phyloP scores from a whole-genome alignment of 2,329 filamentous ascomycete genomes.

The Plectosphaerella plurivora region DNA sequence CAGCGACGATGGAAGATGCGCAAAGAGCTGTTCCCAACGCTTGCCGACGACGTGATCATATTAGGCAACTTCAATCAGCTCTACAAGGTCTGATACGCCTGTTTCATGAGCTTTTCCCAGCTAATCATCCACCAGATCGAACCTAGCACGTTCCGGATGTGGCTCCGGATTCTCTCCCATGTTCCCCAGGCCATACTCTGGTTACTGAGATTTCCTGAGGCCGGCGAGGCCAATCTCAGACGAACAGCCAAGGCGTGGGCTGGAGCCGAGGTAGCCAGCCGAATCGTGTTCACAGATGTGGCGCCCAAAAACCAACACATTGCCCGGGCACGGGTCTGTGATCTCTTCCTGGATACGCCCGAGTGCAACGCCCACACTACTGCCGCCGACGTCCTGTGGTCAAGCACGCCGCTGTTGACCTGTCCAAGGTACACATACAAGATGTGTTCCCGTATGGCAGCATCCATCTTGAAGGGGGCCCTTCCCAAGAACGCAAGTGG shows the following conservation, averaged over 20 bases:
- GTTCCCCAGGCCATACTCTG: constrained; percentile 88
- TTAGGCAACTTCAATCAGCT: constrained; percentile 98
- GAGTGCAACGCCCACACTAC: constrained; percentile 99
- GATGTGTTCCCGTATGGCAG: constrained; percentile 98
- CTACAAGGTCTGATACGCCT: constrained; percentile 70
- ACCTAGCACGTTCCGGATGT: constrained; percentile 90
- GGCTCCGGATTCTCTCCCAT: constrained; percentile 83
- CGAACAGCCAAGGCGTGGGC: constrained; percentile 81
- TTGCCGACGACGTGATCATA: constrained; percentile 82
- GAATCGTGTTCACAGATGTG: constrained; percentile 93
- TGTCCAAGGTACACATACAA: constrained; percentile 92
- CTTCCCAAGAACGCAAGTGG: constrained; percentile 71
- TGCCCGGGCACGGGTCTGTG: constrained; percentile 82
- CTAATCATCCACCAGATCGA: constrained; percentile 66
- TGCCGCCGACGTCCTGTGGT: constrained; percentile 94
- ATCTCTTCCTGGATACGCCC: constrained; percentile 93
- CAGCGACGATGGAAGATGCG: constrained; percentile 84
- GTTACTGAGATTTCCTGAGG: constrained; percentile 93
- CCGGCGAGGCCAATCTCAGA: constrained; percentile 81
- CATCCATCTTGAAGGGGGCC: constrained; percentile 87
- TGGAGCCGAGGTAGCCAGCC: constrained; percentile 74
- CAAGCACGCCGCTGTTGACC: constrained; percentile 87
- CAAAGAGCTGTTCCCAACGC: constrained; percentile 79
- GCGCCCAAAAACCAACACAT: constrained; percentile 95
- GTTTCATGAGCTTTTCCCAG: not conserved